These are phyloP conservation scores for Quercus tomentella DNA, from an alignment of 331 rosid species.

Conservation along the genomic window DNA sequence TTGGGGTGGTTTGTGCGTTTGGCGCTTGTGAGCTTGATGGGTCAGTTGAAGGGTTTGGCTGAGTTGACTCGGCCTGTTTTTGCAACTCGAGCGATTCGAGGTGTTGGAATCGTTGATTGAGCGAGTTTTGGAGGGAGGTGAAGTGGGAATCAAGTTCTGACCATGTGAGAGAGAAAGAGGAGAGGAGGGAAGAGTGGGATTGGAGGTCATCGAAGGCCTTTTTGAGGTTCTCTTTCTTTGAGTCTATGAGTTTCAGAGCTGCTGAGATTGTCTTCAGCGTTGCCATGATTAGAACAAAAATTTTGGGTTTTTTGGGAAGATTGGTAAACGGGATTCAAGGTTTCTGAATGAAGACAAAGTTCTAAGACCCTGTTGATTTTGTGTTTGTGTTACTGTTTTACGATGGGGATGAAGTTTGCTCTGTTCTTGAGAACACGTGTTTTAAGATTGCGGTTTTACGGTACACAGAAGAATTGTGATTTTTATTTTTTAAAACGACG, in stretches of 20 bases:
- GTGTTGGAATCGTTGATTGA: conserved; percentile 40
- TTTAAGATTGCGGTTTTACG: background rate
- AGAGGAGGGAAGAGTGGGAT: conserved; percentile 50
- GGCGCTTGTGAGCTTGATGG: conserved; percentile 1
- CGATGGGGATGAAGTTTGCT: background rate
- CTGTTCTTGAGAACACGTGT: background rate
- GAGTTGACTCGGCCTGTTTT: background rate
- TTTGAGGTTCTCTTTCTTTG: conserved; percentile 56
- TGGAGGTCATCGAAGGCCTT: conserved; percentile 73
- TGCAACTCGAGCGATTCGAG: conserved; percentile 45
- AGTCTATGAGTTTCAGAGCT: conserved; percentile 52
- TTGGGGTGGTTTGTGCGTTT: background rate
- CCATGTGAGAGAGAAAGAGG: conserved; percentile 60
- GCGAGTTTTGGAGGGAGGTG: conserved; percentile 48
- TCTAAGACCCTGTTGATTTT: background rate
- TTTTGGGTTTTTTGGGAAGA: background rate
- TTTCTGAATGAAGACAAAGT: background rate
- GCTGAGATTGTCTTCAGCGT: conserved; percentile 48
- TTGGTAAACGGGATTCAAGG: background rate
- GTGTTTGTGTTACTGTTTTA: background rate
- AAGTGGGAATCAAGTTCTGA: conserved; percentile 63
- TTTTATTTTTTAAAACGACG: too few relatives aligned
- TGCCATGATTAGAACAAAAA: conserved; percentile 14
- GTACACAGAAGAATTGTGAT: too few relatives aligned
- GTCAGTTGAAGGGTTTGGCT: background rate